These are phyloP conservation scores for Guyanaporus albipodus DNA, from an alignment of 768 basidiomycete genomes.

Conservation along the genomic window DNA sequence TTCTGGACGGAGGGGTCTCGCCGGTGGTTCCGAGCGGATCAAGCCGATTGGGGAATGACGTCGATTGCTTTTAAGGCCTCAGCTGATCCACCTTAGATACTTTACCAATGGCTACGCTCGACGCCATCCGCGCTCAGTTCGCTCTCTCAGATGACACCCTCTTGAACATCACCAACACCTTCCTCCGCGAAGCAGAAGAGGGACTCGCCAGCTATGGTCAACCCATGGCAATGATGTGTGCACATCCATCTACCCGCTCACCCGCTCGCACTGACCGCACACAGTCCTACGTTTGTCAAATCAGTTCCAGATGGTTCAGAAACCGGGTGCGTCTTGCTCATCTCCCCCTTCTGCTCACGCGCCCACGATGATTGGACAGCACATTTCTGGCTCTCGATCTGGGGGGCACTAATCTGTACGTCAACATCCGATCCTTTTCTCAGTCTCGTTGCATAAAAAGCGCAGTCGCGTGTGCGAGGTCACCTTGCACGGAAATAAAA, in stretches of 20 bases:
- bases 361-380: conserved; percentile 47
- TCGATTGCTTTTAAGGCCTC: conserved; percentile 12
- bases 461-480: conserved; percentile 92
- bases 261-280: neutral
- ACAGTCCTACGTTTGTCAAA: conserved; percentile 91
- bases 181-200: conserved; percentile 72
- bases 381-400: conserved; percentile 96
- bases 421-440: conserved; percentile 4
- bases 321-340: conserved; percentile 61
- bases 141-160: conserved; percentile 58
- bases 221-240: conserved; percentile 91
- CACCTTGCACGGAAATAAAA: conserved; percentile 81
- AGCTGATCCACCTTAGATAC: too few relatives aligned
- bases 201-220: conserved; percentile 74
- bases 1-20: too few relatives aligned
- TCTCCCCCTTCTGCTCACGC: conserved; percentile 5
- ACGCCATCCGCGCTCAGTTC: conserved; percentile 72
- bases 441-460: neutral
- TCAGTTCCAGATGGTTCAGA: conserved; percentile 93
- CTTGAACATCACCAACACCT: conserved; percentile 66
- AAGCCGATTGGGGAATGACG: too few relatives aligned
- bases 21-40: too few relatives aligned
- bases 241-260: neutral
- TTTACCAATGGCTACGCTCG: too few relatives aligned
- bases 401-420: conserved; percentile 95